These are phyloP conservation scores for Cladosporium sp. DNA, from an alignment of 2,329 filamentous ascomycete genomes.

Conservation along the genomic window DNA sequence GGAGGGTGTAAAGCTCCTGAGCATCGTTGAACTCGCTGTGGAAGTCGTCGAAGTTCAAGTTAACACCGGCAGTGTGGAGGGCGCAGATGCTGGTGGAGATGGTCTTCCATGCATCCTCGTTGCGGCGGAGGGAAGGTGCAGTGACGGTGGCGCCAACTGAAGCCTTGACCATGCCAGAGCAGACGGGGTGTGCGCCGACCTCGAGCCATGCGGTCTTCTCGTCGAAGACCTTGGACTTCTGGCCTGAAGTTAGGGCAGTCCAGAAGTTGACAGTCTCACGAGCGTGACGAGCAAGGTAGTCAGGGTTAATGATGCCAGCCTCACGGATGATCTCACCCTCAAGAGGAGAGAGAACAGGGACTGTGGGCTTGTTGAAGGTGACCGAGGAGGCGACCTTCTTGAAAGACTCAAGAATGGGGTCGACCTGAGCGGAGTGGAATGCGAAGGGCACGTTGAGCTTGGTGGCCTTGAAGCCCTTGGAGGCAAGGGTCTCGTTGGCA, in stretches of 20 bases:
- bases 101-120: conserved; percentile 66
- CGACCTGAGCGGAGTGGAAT: conserved; percentile 67
- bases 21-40: conserved; percentile 62
- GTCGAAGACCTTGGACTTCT: conserved; percentile 61
- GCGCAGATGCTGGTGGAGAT: conserved; percentile 59
- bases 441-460: conserved; percentile 67
- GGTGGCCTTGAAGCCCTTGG: conserved; percentile 60
- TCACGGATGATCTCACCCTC: conserved; percentile 62
- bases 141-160: conserved; percentile 60
- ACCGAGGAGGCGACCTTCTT: conserved; percentile 57
- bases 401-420: conserved; percentile 64
- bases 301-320: conserved; percentile 57
- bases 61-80: conserved; percentile 63
- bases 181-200: conserved; percentile 73
- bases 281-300: conserved; percentile 66
- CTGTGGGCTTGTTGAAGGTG: conserved; percentile 58
- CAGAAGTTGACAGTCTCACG: conserved; percentile 71
- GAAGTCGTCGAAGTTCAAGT: conserved; percentile 71
- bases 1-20: conserved; percentile 64
- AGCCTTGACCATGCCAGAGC: conserved; percentile 67
- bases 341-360: conserved; percentile 70
- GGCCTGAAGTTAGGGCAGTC: conserved; percentile 61
- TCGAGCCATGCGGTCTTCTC: conserved; percentile 72
- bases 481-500: conserved; percentile 52
- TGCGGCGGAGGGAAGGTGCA: conserved; percentile 63